phyloP scores from a whole-genome alignment of 371 early-diverging fungal genomes.

The Smittium mucronatum region DNA sequence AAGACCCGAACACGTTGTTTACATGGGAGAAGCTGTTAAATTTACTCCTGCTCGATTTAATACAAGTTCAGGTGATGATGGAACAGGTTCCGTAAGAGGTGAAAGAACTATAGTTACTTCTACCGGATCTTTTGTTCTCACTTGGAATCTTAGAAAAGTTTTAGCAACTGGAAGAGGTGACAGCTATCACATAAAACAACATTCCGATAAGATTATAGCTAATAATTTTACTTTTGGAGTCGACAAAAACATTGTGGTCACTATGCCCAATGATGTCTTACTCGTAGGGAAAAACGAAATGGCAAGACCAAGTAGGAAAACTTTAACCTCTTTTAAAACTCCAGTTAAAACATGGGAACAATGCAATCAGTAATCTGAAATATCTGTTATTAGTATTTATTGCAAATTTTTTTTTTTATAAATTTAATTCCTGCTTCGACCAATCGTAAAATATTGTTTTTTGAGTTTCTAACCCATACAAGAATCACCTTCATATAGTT shows the following conservation, averaged over 20 bases:
- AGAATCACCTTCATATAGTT: too few species aligned
- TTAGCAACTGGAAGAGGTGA: conserved; percentile 55
- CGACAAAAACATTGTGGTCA: conserved; percentile 57
- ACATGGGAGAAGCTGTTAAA: conserved; percentile 54
- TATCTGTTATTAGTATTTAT: too few species aligned
- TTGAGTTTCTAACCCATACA: too few species aligned
- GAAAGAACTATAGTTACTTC: conserved; percentile 76
- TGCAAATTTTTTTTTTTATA: too few species aligned
- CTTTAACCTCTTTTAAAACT: conserved; percentile 20
- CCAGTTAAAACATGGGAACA: conserved; percentile 1
- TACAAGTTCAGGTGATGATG: conserved; percentile 44
- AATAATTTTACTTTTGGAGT: conserved; percentile 77
- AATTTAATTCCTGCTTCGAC: too few species aligned
- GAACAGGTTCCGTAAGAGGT: conserved; percentile 15
- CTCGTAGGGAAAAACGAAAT: conserved; percentile 29
- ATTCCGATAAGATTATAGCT: conserved; percentile 64
- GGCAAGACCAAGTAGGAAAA: conserved; percentile 29
- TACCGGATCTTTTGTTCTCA: conserved; percentile 83
- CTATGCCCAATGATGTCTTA: conserved; percentile 49
- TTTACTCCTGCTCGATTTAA: conserved; percentile 93
- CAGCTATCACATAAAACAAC: conserved; percentile 72
- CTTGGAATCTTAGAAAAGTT: conserved; percentile 84
- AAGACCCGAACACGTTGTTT: conserved; percentile 80
- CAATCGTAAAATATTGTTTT: too few species aligned
- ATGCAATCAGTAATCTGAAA: not conserved